Conservation (phyloP, 1,139 yeast species). For the Blastobotrys indianensis region DNA sequence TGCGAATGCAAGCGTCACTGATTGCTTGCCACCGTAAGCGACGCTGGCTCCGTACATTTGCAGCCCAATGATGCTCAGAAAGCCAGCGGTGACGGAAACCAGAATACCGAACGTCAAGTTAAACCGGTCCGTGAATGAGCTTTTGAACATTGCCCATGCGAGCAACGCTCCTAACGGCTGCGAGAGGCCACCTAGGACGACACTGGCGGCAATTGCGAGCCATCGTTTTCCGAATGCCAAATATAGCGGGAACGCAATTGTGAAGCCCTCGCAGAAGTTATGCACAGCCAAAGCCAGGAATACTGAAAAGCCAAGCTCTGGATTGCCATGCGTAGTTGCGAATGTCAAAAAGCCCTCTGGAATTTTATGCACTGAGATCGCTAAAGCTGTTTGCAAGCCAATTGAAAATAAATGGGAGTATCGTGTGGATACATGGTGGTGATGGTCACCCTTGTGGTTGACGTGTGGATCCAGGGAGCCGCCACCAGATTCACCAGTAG, state of each 20-base stretch:
- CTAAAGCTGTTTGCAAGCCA: conserved; percentile 85
- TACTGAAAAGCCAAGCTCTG: conserved; percentile 67
- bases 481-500: too few species aligned
- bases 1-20: conserved; percentile 27
- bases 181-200: conserved; percentile 71
- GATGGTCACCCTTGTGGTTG: conserved; percentile 43
- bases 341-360: conserved; percentile 94
- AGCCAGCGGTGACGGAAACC: conserved; percentile 76
- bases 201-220: conserved; percentile 60
- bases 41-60: conserved; percentile 83
- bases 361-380: conserved; percentile 80
- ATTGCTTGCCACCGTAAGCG: conserved; percentile 53
- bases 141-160: conserved; percentile 55
- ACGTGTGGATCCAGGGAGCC: background rate
- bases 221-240: conserved; percentile 59
- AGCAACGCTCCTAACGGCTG: conserved; percentile 86
- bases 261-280: conserved; percentile 92
- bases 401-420: conserved; percentile 71
- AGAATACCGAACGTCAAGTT: conserved; percentile 54
- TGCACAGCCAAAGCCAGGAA: conserved; percentile 82
- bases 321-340: conserved; percentile 70
- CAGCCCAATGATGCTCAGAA: conserved; percentile 68
- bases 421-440: conserved; percentile 76
- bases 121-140: conserved; percentile 33
- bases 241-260: conserved; percentile 86